Percentiles rank a stretch among this genome's conserved stretches.
These are phyloP conservation scores for Loxodes magnus DNA, from an alignment of 73 alveolate species.

Conservation along the genomic window DNA sequence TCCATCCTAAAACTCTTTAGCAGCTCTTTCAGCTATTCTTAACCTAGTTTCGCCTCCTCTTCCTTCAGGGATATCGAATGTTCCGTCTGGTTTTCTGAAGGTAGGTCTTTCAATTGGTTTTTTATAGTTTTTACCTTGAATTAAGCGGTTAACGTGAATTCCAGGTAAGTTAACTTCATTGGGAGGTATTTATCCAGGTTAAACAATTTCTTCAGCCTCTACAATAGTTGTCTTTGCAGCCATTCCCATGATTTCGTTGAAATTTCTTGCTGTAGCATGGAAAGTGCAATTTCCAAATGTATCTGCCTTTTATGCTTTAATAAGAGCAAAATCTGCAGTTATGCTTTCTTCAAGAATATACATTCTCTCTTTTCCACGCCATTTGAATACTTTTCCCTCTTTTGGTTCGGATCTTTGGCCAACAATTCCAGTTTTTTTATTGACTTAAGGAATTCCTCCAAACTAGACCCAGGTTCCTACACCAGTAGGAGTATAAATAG, in stretches of 20 bases:
- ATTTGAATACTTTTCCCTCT: conserved; percentile 1
- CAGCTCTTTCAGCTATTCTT: conserved; percentile 63
- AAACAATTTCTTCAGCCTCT: conserved; percentile 75
- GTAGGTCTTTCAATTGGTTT: conserved; percentile 53
- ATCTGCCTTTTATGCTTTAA: conserved; percentile 73
- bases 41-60: conserved; percentile 30
- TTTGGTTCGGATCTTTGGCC: conserved; percentile 15
- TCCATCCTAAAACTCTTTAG: conserved; percentile 51
- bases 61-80: conserved; percentile 18
- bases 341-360: conserved; percentile 56
- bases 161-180: conserved; percentile 80
- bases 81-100: conserved; percentile 16
- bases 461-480: conserved; percentile 42
- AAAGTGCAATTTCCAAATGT: conserved; percentile 56
- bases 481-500: conserved; percentile 84
- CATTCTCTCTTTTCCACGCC: conserved; percentile 29
- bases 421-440: conserved; percentile 15
- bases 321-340: conserved; percentile 53
- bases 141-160: conserved; percentile 67
- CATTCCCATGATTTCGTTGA: conserved; percentile 55
- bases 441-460: conserved; percentile 53
- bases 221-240: conserved; percentile 67
- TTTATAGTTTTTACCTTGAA: conserved; percentile 39
- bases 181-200: conserved; percentile 55
- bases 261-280: conserved; percentile 67